Conservation (phyloP, 768 basidiomycete species). For the Cubamyces sp. region DNA sequence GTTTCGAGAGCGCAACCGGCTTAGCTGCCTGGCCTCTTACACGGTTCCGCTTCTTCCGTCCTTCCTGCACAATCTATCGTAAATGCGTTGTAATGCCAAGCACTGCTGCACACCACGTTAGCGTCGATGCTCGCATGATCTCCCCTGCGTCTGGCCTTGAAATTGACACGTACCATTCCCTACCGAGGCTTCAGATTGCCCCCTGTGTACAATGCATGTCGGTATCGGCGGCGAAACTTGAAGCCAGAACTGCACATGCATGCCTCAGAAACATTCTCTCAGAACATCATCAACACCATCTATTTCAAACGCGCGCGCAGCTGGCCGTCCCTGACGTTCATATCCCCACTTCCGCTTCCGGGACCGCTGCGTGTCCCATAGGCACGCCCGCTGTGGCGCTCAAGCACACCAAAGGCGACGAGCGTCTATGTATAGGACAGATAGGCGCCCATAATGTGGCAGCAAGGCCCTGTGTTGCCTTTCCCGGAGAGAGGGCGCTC, state of each 20-base stretch:
- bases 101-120: too few relatives aligned
- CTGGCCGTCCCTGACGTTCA: background rate
- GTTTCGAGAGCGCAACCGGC: background rate
- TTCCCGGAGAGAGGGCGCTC: background rate
- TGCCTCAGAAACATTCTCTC: too few relatives aligned
- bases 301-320: background rate
- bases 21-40: background rate
- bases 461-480: background rate
- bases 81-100: too few relatives aligned
- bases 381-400: background rate
- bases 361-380: background rate
- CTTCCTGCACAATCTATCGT: too few relatives aligned
- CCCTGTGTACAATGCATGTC: background rate
- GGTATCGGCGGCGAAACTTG: slow-evolving; percentile 11
- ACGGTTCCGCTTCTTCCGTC: slow-evolving; percentile 2
- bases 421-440: background rate
- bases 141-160: too few relatives aligned
- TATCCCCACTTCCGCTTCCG: background rate
- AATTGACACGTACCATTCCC: background rate
- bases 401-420: background rate
- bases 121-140: too few relatives aligned
- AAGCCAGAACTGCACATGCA: background rate
- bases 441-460: slow-evolving; percentile 9
- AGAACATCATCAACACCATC: background rate
- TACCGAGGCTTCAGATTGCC: too few relatives aligned